Evolutionary conservation across 1,284 basidiomycete genomes (phyloP).

Genomic region (Melampsora larici-populina): DNA sequence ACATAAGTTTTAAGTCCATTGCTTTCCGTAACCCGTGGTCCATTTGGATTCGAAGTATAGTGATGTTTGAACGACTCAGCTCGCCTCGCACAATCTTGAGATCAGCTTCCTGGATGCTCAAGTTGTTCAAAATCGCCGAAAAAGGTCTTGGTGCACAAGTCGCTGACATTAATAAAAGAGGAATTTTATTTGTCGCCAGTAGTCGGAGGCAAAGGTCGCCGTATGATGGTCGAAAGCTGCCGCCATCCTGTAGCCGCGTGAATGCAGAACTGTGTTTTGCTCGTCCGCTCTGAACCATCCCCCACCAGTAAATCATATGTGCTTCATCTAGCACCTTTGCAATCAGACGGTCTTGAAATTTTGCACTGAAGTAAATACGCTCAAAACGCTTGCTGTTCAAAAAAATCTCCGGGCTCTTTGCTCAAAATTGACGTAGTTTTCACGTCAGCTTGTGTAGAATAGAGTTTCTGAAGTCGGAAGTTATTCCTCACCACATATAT

Average conservation of each 20-base stretch:
- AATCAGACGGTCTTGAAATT: neutral
- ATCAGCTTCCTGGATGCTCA: neutral
- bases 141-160: neutral
- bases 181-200: too few species aligned
- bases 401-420: slow-evolving; percentile 13
- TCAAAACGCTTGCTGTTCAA: neutral
- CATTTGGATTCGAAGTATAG: neutral
- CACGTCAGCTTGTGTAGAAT: neutral
- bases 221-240: neutral
- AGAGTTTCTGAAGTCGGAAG: neutral
- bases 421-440: neutral
- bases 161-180: too few species aligned
- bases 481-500: slow-evolving; percentile 6
- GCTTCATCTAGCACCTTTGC: neutral
- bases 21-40: too few species aligned
- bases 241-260: too few species aligned
- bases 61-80: neutral
- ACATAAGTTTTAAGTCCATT: too few species aligned
- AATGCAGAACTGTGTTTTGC: too few species aligned
- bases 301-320: too few species aligned
- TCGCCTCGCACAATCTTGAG: neutral
- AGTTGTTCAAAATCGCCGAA: neutral
- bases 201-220: neutral
- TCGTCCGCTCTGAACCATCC: too few species aligned
- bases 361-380: neutral